Evolutionary conservation across 2,329 filamentous ascomycete genomes (phyloP).

Genomic region (Xylariaceae sp.): DNA sequence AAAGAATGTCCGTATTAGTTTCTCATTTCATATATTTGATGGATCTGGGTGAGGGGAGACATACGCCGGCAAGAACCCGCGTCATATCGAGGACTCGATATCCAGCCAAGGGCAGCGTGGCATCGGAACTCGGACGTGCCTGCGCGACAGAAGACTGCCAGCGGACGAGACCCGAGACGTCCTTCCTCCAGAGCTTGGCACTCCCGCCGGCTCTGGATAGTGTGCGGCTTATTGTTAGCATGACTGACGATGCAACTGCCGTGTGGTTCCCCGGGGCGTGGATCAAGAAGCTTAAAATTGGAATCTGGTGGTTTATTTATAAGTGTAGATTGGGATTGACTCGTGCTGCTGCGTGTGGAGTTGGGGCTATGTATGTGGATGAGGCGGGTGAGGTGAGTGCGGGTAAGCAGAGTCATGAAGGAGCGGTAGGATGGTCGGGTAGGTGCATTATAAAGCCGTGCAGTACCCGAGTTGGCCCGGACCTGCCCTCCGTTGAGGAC

Average conservation of each 20-base stretch:
- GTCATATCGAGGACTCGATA: constrained; percentile 95
- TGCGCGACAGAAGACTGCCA: constrained; percentile 27
- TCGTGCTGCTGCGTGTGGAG: no score
- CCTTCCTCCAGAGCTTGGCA: constrained; percentile 8
- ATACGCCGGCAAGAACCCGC: constrained; percentile 84
- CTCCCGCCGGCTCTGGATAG: constrained; percentile 9
- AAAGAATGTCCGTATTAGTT: constrained; percentile 13
- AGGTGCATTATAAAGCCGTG: no score
- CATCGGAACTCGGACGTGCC: constrained; percentile 23
- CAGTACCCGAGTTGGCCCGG: no score
- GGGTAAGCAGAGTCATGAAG: no score
- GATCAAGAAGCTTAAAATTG: neutral
- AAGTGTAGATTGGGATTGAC: no score
- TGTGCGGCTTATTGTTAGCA: constrained; percentile 19
- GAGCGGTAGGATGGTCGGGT: no score
- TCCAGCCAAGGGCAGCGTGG: constrained; percentile 65
- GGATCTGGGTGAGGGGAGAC: constrained; percentile 31
- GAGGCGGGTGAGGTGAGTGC: no score
- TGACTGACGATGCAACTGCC: constrained; percentile 12
- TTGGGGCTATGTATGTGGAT: no score
- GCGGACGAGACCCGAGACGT: constrained; percentile 15
- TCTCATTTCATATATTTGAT: neutral
- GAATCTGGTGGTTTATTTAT: no score
- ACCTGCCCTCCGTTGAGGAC: no score
- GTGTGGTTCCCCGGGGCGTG: neutral